Conservation (phyloP, 2,329 filamentous ascomycete species). For the Gaeumannomyces sp. region DNA sequence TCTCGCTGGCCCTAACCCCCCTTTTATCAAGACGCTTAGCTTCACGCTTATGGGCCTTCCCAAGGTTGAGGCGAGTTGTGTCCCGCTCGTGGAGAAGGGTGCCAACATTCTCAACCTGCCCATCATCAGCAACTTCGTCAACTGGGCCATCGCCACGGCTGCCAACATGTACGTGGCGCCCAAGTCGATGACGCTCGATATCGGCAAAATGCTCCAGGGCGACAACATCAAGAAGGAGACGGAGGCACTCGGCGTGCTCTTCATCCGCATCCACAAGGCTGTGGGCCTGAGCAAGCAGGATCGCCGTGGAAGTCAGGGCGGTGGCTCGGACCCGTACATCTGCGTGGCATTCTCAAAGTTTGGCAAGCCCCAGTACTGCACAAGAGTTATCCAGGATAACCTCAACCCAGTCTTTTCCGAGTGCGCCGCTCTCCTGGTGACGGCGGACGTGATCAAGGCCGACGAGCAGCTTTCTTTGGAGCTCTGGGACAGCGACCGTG, state of each 20-base stretch:
- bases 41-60: constrained; percentile 93
- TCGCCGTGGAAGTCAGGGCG: constrained; percentile 69
- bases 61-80: constrained; percentile 81
- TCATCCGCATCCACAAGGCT: constrained; percentile 86
- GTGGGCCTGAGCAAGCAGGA: constrained; percentile 89
- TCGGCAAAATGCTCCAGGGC: constrained; percentile 84
- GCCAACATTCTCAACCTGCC: constrained; percentile 89
- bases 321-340: constrained; percentile 92
- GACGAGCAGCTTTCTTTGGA: constrained; percentile 91
- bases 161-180: constrained; percentile 89
- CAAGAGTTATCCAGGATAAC: constrained; percentile 89
- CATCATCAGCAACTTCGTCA: constrained; percentile 92
- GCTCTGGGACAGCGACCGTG: constrained; percentile 92
- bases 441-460: constrained; percentile 82
- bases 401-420: constrained; percentile 92
- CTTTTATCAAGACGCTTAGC: constrained; percentile 85
- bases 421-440: constrained; percentile 77
- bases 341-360: constrained; percentile 95
- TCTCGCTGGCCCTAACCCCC: constrained; percentile 83
- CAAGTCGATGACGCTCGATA: constrained; percentile 87
- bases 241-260: constrained; percentile 79
- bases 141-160: constrained; percentile 84
- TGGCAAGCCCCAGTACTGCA: constrained; percentile 96
- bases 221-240: constrained; percentile 90
- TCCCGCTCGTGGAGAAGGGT: constrained; percentile 85